Conservation (phyloP, 768 basidiomycete species). For the Suillus lakei region DNA sequence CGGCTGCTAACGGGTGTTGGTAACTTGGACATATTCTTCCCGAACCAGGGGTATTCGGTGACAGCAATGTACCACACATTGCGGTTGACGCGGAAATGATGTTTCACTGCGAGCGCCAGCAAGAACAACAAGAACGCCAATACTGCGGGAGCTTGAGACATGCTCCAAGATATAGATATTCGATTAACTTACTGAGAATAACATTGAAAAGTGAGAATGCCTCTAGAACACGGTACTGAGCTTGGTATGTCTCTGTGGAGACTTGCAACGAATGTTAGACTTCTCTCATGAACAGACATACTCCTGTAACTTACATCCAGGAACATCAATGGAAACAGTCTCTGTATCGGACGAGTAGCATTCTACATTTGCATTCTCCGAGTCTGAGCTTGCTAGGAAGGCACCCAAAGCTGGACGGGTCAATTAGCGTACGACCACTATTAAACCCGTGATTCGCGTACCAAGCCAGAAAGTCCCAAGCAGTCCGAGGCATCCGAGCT, state of each 20-base stretch:
- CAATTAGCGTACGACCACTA: constrained; percentile 18
- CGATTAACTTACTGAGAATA: constrained; percentile 56
- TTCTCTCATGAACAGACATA: not conserved
- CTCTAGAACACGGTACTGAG: constrained; percentile 85
- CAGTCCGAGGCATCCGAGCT: constrained; percentile 72
- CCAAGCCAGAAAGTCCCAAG: constrained; percentile 82
- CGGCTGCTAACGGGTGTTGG: constrained; percentile 46
- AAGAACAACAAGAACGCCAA: constrained; percentile 52
- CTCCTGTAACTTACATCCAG: constrained; percentile 61
- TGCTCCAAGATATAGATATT: not conserved
- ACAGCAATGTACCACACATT: constrained; percentile 74
- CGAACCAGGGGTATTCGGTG: constrained; percentile 76
- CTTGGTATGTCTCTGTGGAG: constrained; percentile 84
- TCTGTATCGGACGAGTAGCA: constrained; percentile 67
- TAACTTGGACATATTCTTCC: constrained; percentile 45
- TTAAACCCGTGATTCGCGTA: constrained; percentile 38
- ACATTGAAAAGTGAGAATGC: constrained; percentile 83
- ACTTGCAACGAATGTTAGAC: constrained; percentile 45
- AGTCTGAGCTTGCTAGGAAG: constrained; percentile 74
- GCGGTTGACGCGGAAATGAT: constrained; percentile 46
- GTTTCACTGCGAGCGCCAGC: constrained; percentile 47
- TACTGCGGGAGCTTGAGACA: constrained; percentile 41
- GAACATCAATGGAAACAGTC: constrained; percentile 58
- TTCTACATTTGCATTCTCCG: constrained; percentile 80
- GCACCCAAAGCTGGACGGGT: constrained; percentile 65